Conservation (phyloP, 2,329 filamentous ascomycete species). For the Reticulascus tulasneorum region DNA sequence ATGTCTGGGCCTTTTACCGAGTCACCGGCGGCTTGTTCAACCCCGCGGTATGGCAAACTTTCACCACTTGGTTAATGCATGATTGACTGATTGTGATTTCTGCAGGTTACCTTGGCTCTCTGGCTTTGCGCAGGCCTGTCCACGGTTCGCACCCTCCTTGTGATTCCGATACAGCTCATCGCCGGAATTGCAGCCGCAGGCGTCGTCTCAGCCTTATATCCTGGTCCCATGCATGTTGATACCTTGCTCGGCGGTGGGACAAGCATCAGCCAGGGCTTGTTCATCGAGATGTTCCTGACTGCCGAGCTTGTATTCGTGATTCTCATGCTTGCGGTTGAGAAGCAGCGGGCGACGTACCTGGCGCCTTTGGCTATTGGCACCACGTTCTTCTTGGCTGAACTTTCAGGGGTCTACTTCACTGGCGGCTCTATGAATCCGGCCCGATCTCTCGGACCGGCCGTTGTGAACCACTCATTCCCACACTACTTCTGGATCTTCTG, state of each 20-base stretch:
- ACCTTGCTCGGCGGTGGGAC: constrained; percentile 51
- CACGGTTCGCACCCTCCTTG: constrained; percentile 44
- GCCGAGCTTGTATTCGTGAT: constrained; percentile 61
- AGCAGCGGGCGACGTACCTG: constrained; percentile 67
- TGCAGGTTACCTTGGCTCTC: constrained; percentile 51
- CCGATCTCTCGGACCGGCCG: constrained; percentile 45
- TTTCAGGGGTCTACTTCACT: constrained; percentile 38
- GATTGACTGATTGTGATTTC: background rate
- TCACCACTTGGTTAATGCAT: background rate
- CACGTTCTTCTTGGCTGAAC: constrained; percentile 58
- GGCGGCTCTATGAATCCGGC: constrained; percentile 47
- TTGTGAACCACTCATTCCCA: constrained; percentile 34
- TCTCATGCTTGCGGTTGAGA: constrained; percentile 68
- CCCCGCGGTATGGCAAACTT: constrained; percentile 19
- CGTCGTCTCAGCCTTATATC: constrained; percentile 53
- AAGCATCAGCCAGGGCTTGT: constrained; percentile 53
- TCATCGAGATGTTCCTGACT: constrained; percentile 65
- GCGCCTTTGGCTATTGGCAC: constrained; percentile 70
- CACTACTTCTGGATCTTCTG: constrained; percentile 50
- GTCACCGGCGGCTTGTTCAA: constrained; percentile 50
- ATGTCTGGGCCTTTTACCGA: constrained; percentile 54
- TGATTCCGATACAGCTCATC: constrained; percentile 54
- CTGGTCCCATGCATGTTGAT: constrained; percentile 48
- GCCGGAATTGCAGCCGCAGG: constrained; percentile 57
- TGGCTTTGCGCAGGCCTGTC: constrained; percentile 53